Base-by-base conservation (phyloP, 2,329 filamentous ascomycete species). In the Cladophialophora chaetospira region DNA sequence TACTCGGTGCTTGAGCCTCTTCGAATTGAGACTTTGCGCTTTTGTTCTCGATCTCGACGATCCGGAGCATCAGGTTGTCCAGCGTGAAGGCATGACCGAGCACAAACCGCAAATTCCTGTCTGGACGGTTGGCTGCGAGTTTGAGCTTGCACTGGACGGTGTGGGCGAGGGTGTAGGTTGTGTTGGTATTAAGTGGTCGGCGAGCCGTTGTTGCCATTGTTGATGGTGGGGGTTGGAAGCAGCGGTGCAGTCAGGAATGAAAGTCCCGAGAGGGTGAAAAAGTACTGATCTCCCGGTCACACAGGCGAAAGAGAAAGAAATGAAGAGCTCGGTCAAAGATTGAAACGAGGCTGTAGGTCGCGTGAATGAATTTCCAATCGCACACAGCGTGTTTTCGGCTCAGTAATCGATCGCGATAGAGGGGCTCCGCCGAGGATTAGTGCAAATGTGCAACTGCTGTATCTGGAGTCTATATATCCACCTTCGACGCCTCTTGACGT, bases 61-160 rank as follows among this genome's bases (percentile, higher is more conserved):
- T 65, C 5, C 63, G 55, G 3, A 65, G 52, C 47, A 63, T 63
- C 2, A 65, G 35, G 29, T 63, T 63, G 42, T 65, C 63, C 2
- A 65, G 61, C 1, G 63, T 63, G 26, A 65, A 65, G 8, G 63
- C 63, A 45, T 65, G 63, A 46, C 61, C 63, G 3, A 65, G 58
- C 10, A 65, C 52, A 33, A 65, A 63, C 17, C 63, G 58, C n/a
- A 65, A 29, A 46, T 65, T 56, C 15, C 63, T 45, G 40, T 65
- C 63, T 15, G 58, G 55, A 19, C 63, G 58, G 35, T 63, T 63
- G 1, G 63, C 63, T 6, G 63, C 57, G 25, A 62, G 44, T 42
- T 62, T 56, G 5, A 65, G 50, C 46, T 65, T 65, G 35, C 63
- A 65, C 49, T 62, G 58, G 17, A 58, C 63, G 2, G 63, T 63